Evolutionary conservation across 2,329 filamentous ascomycete species (phyloP).

Genomic region (Leptodontidium sp.): DNA sequence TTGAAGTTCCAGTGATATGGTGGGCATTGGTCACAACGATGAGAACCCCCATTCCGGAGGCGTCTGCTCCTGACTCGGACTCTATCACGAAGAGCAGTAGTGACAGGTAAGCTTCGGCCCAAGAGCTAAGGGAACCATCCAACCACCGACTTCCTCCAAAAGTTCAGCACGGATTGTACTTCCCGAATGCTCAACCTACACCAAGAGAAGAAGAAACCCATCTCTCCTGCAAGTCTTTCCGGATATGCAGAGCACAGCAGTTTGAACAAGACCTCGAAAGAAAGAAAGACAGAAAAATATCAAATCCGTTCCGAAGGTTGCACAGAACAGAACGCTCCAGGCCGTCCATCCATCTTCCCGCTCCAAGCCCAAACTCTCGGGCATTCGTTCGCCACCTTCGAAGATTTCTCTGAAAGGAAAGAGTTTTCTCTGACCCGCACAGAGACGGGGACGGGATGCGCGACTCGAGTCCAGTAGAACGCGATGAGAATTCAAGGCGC

Average conservation of each 20-base stretch:
- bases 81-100: too few relatives aligned
- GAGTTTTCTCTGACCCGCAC: not conserved
- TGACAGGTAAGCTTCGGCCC: too few relatives aligned
- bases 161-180: too few relatives aligned
- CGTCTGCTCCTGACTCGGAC: too few relatives aligned
- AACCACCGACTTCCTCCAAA: too few relatives aligned
- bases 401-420: not conserved
- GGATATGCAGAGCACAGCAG: not conserved
- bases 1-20: too few relatives aligned
- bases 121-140: too few relatives aligned
- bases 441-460: not conserved
- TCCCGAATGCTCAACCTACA: too few relatives aligned
- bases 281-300: not conserved
- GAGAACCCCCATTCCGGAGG: too few relatives aligned
- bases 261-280: conserved; percentile 2
- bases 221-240: not conserved
- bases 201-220: too few relatives aligned
- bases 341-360: not conserved
- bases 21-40: too few relatives aligned
- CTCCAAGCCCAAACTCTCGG: not conserved
- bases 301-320: not conserved
- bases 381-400: not conserved
- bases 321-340: conserved; percentile 1
- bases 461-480: not conserved
- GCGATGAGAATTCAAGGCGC: not conserved